Base-by-base conservation (phyloP, 176 grass and related monocot species). In the Areca catechu region DNA sequence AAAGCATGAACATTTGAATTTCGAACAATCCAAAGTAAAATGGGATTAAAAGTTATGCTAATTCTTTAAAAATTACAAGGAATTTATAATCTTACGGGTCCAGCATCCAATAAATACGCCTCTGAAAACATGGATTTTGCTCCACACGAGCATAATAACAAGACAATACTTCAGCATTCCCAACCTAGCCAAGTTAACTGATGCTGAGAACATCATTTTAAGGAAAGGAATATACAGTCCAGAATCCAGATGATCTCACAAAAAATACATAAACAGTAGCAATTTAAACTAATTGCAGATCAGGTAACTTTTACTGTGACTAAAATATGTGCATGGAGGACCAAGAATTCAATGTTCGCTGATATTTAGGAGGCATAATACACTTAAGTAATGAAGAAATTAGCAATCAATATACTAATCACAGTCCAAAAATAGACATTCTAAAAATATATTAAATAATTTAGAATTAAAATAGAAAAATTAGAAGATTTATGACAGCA, bases 31-130 rank as follows among this genome's bases (percentile, higher is more conserved):
- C 1, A 5, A 43, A 43, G 34, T 12, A 48, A 62, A 19, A 20
- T 62, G 28, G 20, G 29, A 60, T 37, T 6, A 62, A 6, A 5
- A 47, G 4, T 9, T 7, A 20, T 62, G 12, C 17, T 0, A 62
- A 62, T 17, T 62, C 14, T 49, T 21, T 28, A 29, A 21, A 55
- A 61, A 24, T n/a, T 22, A 59, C 24, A 48, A 47, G 19, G 21
- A 62, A 61, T 55, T 20, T 16, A 60, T 27, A 28, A 63, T 56
- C 81, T 98, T 79, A 98, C 94, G 78, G 88, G 63, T 93, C 84
- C 64, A 98, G 84, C 84, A 93, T 93, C 94, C 94, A 98, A 66
- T 83, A 98, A 74, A 73, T 78, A 7, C 94, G 64, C 85, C 88
- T 90, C 17, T 70, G 84, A 76, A 98, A 77, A 63, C 58, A 47